Evolutionary conservation across 768 basidiomycete genomes (phyloP).

Genomic region (Sporobolomyces phaffii): DNA sequence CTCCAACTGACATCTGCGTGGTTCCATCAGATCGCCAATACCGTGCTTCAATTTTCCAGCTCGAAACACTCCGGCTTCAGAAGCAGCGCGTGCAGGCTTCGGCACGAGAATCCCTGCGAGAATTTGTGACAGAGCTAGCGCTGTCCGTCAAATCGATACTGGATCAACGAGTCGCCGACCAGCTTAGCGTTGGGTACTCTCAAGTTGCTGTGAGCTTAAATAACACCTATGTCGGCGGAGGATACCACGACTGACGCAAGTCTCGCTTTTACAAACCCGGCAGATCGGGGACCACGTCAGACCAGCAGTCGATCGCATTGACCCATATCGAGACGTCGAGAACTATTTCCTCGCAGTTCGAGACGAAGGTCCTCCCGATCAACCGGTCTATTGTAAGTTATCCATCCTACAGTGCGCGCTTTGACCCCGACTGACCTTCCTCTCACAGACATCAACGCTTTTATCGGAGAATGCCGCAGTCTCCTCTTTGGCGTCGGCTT

Average conservation of each 20-base stretch:
- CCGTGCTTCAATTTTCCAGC: slow-evolving; percentile 31
- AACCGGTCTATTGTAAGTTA: slow-evolving; percentile 29
- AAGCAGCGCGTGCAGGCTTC: slow-evolving; percentile 36
- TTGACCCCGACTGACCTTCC: not conserved
- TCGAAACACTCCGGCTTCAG: slow-evolving; percentile 43
- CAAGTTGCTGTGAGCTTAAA: slow-evolving; percentile 16
- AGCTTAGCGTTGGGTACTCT: slow-evolving; percentile 9
- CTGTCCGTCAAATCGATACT: slow-evolving; percentile 19
- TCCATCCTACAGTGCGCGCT: no score
- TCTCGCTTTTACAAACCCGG: fast-evolving
- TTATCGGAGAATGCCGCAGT: slow-evolving; percentile 39
- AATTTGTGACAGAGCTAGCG: slow-evolving; percentile 37
- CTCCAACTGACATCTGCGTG: not conserved
- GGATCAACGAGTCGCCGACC: slow-evolving; percentile 4
- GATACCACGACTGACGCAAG: not conserved
- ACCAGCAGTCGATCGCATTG: slow-evolving; percentile 11
- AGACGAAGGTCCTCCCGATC: slow-evolving; percentile 7
- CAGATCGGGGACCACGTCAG: slow-evolving; percentile 26
- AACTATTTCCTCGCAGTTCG: not conserved
- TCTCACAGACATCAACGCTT: slow-evolving; percentile 32
- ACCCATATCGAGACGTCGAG: slow-evolving; percentile 22
- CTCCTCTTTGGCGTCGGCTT: slow-evolving; percentile 41
- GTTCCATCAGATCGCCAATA: slow-evolving; percentile 33
- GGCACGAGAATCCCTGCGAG: slow-evolving; percentile 28
- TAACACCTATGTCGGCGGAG: no score